Evolutionary conservation across 257 asterid genomes (phyloP).

Genomic region (Solanum tarapatanum): DNA sequence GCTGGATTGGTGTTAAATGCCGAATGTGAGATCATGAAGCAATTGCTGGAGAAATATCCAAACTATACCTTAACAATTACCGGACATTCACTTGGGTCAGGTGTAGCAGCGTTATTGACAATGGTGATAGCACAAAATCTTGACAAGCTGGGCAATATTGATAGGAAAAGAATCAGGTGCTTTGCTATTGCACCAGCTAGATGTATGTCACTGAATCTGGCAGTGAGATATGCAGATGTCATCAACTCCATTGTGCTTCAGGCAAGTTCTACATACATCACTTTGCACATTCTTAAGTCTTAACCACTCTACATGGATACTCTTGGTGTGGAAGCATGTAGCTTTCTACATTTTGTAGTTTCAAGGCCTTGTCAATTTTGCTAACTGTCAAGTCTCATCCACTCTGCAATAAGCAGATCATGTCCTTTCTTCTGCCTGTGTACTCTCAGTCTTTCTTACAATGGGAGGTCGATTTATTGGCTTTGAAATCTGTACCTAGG

Average conservation of each 20-base stretch:
- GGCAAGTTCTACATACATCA: conserved; percentile 31
- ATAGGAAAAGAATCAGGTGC: conserved; percentile 64
- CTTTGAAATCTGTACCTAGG: neutral
- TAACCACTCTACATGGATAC: neutral
- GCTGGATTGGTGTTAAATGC: conserved; percentile 57
- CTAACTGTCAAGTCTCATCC: neutral
- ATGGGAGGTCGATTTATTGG: neutral
- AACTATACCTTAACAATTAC: conserved; percentile 62
- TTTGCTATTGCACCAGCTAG: conserved; percentile 90
- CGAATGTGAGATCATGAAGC: conserved; percentile 50
- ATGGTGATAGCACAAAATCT: conserved; percentile 53
- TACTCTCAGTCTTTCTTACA: neutral
- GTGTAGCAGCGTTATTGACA: conserved; percentile 71
- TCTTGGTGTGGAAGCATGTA: neutral
- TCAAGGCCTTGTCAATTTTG: neutral
- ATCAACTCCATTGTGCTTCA: conserved; percentile 77
- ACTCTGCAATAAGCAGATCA: neutral
- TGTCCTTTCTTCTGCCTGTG: neutral
- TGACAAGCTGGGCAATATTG: conserved; percentile 51
- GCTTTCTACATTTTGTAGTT: neutral
- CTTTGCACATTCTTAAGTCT: neutral
- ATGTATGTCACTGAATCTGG: conserved; percentile 81
- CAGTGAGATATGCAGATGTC: conserved; percentile 80
- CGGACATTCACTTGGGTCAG: conserved; percentile 84
- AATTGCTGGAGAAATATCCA: conserved; percentile 47